Percentiles rank a stretch among this genome's conserved stretches.
These are phyloP conservation scores for Jatropha curcas DNA, from an alignment of 345 rosid genomes.

Conservation along the genomic window DNA sequence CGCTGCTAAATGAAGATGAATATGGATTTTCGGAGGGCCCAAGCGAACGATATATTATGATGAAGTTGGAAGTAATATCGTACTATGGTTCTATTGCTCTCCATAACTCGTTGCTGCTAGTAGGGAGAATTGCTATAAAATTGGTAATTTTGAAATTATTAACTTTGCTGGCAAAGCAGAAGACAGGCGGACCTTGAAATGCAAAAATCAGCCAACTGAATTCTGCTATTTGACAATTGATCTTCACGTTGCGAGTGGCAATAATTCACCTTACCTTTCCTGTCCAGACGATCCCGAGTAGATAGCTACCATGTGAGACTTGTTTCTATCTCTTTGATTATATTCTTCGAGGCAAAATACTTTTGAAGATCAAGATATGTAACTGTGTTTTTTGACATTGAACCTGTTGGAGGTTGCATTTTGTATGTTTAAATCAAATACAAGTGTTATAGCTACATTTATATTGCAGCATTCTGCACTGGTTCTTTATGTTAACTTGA, in stretches of 20 bases:
- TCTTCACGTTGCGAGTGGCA: slow-evolving; percentile 84
- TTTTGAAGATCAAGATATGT: slow-evolving; percentile 1
- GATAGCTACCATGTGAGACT: slow-evolving; percentile 57
- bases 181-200: slow-evolving; percentile 78
- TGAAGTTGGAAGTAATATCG: slow-evolving; percentile 70
- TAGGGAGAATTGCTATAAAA: background rate
- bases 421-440: background rate
- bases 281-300: slow-evolving; percentile 59
- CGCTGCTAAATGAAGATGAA: slow-evolving; percentile 76
- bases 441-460: background rate
- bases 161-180: slow-evolving; percentile 43
- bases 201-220: slow-evolving; percentile 85
- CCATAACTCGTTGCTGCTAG: background rate
- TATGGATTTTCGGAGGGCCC: slow-evolving; percentile 69
- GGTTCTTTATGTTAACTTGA: background rate
- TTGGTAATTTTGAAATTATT: background rate
- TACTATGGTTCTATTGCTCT: background rate
- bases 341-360: background rate
- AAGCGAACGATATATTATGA: slow-evolving; percentile 76
- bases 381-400: background rate
- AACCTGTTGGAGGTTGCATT: background rate
- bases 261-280: slow-evolving; percentile 43
- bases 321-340: background rate
- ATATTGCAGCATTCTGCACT: background rate
- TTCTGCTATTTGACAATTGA: slow-evolving; percentile 85